These are phyloP conservation scores for Triadica sebifera DNA, from an alignment of 345 rosid species.

Conservation along the genomic window DNA sequence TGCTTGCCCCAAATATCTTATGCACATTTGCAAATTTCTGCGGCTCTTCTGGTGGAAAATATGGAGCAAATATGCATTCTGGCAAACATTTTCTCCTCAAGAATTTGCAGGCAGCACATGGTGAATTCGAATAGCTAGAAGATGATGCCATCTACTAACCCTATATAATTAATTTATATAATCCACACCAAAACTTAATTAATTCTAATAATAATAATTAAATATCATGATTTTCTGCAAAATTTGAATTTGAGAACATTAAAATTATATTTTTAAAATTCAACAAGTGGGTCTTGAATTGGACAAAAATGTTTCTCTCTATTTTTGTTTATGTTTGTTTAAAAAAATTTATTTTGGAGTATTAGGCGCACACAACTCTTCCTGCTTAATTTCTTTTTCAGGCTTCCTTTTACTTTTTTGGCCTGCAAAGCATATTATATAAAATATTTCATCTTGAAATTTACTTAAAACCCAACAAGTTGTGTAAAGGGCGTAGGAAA, in stretches of 20 bases:
- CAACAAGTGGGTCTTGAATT: neutral
- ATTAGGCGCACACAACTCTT: neutral
- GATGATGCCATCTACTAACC: constrained; percentile 24
- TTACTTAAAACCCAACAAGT: neutral
- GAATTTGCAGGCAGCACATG: constrained; percentile 40
- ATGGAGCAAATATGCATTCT: constrained; percentile 35
- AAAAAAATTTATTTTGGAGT: neutral
- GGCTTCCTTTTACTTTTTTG: constrained; percentile 15
- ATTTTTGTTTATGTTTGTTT: neutral
- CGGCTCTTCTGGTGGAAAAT: constrained; percentile 33
- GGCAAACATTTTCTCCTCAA: constrained; percentile 33
- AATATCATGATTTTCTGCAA: too few relatives aligned
- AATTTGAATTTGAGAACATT: too few relatives aligned
- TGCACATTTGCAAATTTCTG: constrained; percentile 33
- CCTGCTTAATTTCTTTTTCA: constrained; percentile 14
- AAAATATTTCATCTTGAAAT: constrained; percentile 1
- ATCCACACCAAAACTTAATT: too few relatives aligned
- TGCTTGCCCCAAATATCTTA: constrained; percentile 37
- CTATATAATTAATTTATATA: neutral
- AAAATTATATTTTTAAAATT: too few relatives aligned
- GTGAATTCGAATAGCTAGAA: constrained; percentile 27
- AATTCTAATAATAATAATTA: too few relatives aligned
- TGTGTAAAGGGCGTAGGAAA: neutral
- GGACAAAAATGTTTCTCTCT: neutral
- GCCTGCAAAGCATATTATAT: constrained; percentile 23